Percentiles rank a stretch among this genome's conserved stretches.
These are phyloP conservation scores for Nothophoma quercina DNA, from an alignment of 2,329 filamentous ascomycete genomes.

Conservation along the genomic window DNA sequence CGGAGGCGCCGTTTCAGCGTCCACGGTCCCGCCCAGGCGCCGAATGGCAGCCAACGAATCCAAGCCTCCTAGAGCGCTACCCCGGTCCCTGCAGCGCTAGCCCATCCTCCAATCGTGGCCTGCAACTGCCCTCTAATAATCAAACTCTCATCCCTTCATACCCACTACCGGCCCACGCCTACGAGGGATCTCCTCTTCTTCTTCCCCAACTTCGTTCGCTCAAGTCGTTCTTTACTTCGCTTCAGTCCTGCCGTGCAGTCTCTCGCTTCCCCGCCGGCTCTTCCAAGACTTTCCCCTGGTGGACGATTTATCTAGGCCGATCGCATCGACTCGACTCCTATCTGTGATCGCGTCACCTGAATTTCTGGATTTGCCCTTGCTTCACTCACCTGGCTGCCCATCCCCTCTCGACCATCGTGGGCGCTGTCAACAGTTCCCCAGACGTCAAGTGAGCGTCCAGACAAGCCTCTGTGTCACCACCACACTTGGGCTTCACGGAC, in stretches of 20 bases:
- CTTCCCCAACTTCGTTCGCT: slow-evolving; percentile 31
- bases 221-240: slow-evolving; percentile 27
- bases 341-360: slow-evolving; percentile 22
- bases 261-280: slow-evolving; percentile 35
- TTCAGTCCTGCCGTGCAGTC: slow-evolving; percentile 24
- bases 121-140: slow-evolving; percentile 25
- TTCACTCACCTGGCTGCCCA: slow-evolving; percentile 39
- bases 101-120: slow-evolving; percentile 27
- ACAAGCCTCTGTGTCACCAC: slow-evolving; percentile 24
- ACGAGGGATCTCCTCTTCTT: slow-evolving; percentile 24
- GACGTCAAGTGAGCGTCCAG: slow-evolving; percentile 32
- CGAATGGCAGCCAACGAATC: slow-evolving; percentile 19
- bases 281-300: slow-evolving; percentile 43
- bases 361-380: slow-evolving; percentile 43
- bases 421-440: slow-evolving; percentile 29
- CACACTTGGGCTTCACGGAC: slow-evolving; percentile 12
- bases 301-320: slow-evolving; percentile 33
- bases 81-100: slow-evolving; percentile 22
- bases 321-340: slow-evolving; percentile 31
- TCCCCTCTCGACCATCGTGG: slow-evolving; percentile 29
- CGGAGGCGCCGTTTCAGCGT: slow-evolving; percentile 23
- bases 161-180: slow-evolving; percentile 27
- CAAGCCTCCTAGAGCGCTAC: slow-evolving; percentile 18
- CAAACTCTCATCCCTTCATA: slow-evolving; percentile 35
- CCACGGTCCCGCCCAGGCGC: slow-evolving; percentile 24